Evolutionary conservation across 2,329 filamentous ascomycete species (phyloP).

Genomic region (Coniochaeta hoffmannii): DNA sequence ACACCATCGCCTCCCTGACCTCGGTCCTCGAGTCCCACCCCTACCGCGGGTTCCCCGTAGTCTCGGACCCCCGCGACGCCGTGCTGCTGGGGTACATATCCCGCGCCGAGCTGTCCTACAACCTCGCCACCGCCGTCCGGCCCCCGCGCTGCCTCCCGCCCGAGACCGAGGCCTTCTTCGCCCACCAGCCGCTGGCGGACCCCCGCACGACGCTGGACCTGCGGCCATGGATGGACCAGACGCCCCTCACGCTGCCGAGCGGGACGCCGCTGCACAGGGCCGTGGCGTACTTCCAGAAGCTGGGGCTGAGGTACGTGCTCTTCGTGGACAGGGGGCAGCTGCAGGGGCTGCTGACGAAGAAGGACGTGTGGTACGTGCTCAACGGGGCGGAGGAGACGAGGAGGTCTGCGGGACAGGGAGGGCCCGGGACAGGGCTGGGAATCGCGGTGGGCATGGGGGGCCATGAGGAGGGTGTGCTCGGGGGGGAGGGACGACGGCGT

Average conservation of each 20-base stretch:
- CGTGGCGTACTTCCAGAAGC: constrained; percentile 87
- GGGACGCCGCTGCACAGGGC: constrained; percentile 75
- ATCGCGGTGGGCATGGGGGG: background rate
- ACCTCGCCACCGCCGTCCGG: constrained; percentile 56
- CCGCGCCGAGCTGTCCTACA: constrained; percentile 79
- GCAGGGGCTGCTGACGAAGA: constrained; percentile 87
- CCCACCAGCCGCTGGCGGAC: constrained; percentile 74
- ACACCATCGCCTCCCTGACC: constrained; percentile 73
- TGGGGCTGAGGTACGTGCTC: constrained; percentile 83
- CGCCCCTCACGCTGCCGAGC: constrained; percentile 80
- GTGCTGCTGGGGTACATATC: constrained; percentile 90
- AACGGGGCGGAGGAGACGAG: constrained; percentile 60
- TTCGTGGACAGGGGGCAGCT: constrained; percentile 77
- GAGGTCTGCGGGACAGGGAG: background rate
- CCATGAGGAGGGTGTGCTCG: background rate
- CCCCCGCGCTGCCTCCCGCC: constrained; percentile 52
- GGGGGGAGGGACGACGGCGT: background rate
- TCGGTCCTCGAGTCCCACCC: constrained; percentile 65
- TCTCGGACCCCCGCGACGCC: constrained; percentile 69
- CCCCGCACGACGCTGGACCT: constrained; percentile 75
- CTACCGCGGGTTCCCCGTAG: constrained; percentile 87
- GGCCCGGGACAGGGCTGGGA: background rate
- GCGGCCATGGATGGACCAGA: constrained; percentile 98
- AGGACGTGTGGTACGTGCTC: constrained; percentile 91
- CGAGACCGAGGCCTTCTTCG: constrained; percentile 76